Evolutionary conservation across 2,329 filamentous ascomycete species (phyloP), one percentile per base, ranked within the genome.

Genomic region (Penicillium sp.): DNA sequence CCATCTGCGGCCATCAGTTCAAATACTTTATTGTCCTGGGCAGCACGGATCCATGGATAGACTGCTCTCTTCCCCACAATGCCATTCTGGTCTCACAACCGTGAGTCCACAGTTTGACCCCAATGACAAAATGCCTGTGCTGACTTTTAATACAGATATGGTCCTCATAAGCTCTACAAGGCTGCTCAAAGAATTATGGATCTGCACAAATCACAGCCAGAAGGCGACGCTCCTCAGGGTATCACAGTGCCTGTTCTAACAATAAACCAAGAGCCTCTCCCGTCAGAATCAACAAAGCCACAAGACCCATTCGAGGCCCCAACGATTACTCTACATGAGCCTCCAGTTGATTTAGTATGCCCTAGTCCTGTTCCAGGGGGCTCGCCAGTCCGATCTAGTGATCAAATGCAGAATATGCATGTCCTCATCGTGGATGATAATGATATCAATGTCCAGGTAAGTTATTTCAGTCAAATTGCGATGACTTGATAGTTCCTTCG

Each of bases 341-440:
- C 49, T 23, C 26, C 32, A 9, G 7, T 38, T 30, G 49, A 56
- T 6, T 2, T 39, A 19, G 32, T 41, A 7, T 35, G 16, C 18
- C 34, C 11, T 3, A 19, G 1, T 39, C 9, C 19, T 14, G 6
- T 19, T 29, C 7, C 18, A 1, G 10, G 3, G 5, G 27, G 14
- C 7, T 9, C 27, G 14, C 41, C 27, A 2, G 30, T 11, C 10
- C 11, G 11, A 16, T 3, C 48, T n/a, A 46, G 32, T 16, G 10
- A 9, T 19, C 26, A 32, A 34, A 16, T 39, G 23, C 27, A 7
- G 34, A 52, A 41, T 16, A 53, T 60, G 26, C 65, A 64, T 52
- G 63, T 76, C 13, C 61, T 76, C 7, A 63, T 77, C 11, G 74
- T 77, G 1, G 74, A 76, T 49, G 74, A 76, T 53, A 76, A 76